Evolutionary conservation across 257 asterid genomes (phyloP), one percentile per base, ranked within the genome.

Genomic region (Solanum okadae): DNA sequence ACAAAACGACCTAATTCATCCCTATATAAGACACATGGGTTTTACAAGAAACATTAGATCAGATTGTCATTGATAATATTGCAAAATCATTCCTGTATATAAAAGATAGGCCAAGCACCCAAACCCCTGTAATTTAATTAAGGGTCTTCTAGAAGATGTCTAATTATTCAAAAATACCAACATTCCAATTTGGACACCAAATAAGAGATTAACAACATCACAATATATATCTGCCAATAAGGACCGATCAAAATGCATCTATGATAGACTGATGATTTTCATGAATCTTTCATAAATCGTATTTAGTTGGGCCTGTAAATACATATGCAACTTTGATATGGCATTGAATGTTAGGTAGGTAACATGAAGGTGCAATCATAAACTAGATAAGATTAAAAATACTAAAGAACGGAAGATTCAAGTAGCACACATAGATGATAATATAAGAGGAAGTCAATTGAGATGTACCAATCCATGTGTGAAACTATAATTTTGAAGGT

Each of bases 1-100:
- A 96, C 93, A 87, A 97, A 96, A 27, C 98, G 98, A 70, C 95
- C 91, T 92, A 97, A 93, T 70, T 95, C 99, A 65, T 96, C 98
- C 95, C 99, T 98, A 93, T 90, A 92, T 22, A 63, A 78, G 61
- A n/a, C 29, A 82, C 18, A 82, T 52, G 40, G 12, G 42, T 49
- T 82, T 29, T 11, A 82, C 59, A 46, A 76, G 59, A 88, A 72
- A 10, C 68, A 46, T 87, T 40, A 31, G 49, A 22, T 20, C 84
- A 81, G 42, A 38, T 56, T 87, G 38, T 29, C 33, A 78, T 71
- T 63, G 86, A 49, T 29, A 82, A 49, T 81, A 29, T 31, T 46
- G n/a, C 38, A 29, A 49, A 18, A 46, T 18, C 40, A 16, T 29
- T 10, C 38, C 86, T 18, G 38, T 5, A 81, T 81, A 31, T 10